These are phyloP conservation scores for Cymbidium sinense DNA, from an alignment of 106 monocot genomes.

Conservation along the genomic window DNA sequence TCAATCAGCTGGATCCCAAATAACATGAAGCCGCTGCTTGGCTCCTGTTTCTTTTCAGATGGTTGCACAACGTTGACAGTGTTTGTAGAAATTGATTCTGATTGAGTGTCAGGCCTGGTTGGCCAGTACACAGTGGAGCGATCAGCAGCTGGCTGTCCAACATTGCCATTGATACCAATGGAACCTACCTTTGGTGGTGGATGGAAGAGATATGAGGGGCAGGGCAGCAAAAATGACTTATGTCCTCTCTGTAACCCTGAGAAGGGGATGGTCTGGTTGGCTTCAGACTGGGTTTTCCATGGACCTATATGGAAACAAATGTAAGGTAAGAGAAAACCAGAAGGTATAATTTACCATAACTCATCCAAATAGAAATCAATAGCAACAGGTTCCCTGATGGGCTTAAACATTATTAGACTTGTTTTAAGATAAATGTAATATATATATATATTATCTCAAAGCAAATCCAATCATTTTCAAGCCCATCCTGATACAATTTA, in stretches of 20 bases:
- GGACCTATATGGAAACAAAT: constrained; percentile 33
- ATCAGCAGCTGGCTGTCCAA: constrained; percentile 12
- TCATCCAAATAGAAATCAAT: background rate
- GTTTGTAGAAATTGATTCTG: constrained; percentile 26
- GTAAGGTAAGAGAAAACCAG: background rate
- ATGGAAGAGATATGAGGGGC: constrained; percentile 24
- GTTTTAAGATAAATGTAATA: no score
- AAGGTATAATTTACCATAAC: background rate
- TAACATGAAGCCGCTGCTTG: constrained; percentile 47
- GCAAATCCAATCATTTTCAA: no score
- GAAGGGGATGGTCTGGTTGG: constrained; percentile 36
- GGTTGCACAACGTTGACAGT: constrained; percentile 27
- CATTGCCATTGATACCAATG: constrained; percentile 11
- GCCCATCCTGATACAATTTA: no score
- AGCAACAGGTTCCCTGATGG: background rate
- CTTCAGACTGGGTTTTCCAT: constrained; percentile 54
- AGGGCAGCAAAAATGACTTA: constrained; percentile 27
- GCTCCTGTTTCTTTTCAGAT: constrained; percentile 38
- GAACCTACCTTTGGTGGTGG: constrained; percentile 17
- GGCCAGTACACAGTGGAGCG: constrained; percentile 39
- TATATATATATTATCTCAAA: no score
- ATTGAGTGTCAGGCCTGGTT: constrained; percentile 19
- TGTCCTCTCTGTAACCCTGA: constrained; percentile 22
- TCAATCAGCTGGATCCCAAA: constrained; percentile 78
- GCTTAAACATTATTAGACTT: no score